Evolutionary conservation across 495 filamentous ascomycete species (phyloP), one percentile per base, ranked within the genome.

Genomic region (Elasticomyces elasticus): DNA sequence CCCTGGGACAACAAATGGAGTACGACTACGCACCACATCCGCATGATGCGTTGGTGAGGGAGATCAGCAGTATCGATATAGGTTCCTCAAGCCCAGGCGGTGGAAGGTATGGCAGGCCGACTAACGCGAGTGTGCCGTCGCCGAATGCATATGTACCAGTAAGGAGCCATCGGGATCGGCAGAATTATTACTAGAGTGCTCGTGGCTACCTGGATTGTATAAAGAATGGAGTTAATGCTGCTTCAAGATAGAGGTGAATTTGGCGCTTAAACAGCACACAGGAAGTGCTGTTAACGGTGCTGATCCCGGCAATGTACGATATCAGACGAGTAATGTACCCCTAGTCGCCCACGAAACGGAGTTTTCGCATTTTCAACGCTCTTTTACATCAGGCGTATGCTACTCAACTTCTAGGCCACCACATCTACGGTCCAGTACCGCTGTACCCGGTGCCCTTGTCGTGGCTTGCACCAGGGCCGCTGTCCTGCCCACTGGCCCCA

Each of bases 31-130:
- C 10, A 19, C n/a, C 25, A 1, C 5, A 40, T 17, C 30, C 22
- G 11, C 13, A 70, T 23, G 68, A 68, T 66, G 80, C 85, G 9
- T 68, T 95, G 51, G 84, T 87, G 64, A 78, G 87, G 52, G 89
- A 95, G 69, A 75, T 95, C 68, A 80, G 78, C 55, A 79, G 74
- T 26, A 94, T 95, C 58, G 86, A 95, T 69, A 85, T 95, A 55
- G 88, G 87, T 56, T 66, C 37, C 54, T 60, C 19, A 30, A 41
- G 43, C 17, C n/a, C 24, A 25, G 23, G 47, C 9, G 38, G 48
- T n/a, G 5, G 23, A 2, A 31, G 30, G 49, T 20, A 47, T 48
- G 47, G 25, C 17, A 17, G 40, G 25, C 37, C 37, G 23, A 24
- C 11, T 11, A 41, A 13, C 20, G 49, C 50, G 17, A 41, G 51